These are phyloP conservation scores for Quillaja saponaria DNA, from an alignment of 306 rosid species.

Conservation along the genomic window DNA sequence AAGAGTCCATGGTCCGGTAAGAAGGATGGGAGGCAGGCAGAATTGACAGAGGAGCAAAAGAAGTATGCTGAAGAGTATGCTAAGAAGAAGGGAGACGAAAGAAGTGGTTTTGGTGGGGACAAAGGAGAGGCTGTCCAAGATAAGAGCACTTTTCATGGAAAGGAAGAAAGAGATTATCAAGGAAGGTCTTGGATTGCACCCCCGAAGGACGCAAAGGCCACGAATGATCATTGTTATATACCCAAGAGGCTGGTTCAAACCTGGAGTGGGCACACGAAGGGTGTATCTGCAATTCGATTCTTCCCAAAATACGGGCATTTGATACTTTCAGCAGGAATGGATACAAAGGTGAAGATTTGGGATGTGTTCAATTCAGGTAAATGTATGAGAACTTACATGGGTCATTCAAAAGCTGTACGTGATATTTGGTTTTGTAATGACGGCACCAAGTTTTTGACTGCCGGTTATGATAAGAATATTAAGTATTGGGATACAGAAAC, in stretches of 20 bases:
- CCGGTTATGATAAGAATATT: slow-evolving; percentile 92
- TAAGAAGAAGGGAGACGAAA: slow-evolving; percentile 95
- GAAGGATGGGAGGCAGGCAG: slow-evolving; percentile 74
- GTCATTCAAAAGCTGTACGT: slow-evolving; percentile 84
- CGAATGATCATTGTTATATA: slow-evolving; percentile 86
- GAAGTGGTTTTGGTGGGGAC: slow-evolving; percentile 64
- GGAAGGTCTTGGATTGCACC: slow-evolving; percentile 98
- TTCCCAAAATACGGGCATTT: slow-evolving; percentile 89
- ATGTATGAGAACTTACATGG: slow-evolving; percentile 98
- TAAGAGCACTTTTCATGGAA: slow-evolving; percentile 90
- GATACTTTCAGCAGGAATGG: slow-evolving; percentile 89
- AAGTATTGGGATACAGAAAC: slow-evolving; percentile 99
- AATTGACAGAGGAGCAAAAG: slow-evolving; percentile 86
- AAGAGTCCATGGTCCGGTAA: slow-evolving; percentile 96
- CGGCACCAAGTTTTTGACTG: slow-evolving; percentile 82
- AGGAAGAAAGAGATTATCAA: slow-evolving; percentile 93
- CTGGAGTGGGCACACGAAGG: slow-evolving; percentile 98
- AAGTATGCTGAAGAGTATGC: slow-evolving; percentile 89
- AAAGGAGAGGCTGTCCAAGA: slow-evolving; percentile 71
- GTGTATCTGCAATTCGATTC: slow-evolving; percentile 90
- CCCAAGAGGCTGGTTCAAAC: slow-evolving; percentile 97
- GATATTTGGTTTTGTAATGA: slow-evolving; percentile 92
- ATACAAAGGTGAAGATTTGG: slow-evolving; percentile 96
- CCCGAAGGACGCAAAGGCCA: slow-evolving; percentile 89
- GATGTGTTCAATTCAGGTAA: slow-evolving; percentile 93